Evolutionary conservation across 2,329 filamentous ascomycete species (phyloP), one percentile per base, ranked within the genome.

Genomic region (Colletotrichum sp.): DNA sequence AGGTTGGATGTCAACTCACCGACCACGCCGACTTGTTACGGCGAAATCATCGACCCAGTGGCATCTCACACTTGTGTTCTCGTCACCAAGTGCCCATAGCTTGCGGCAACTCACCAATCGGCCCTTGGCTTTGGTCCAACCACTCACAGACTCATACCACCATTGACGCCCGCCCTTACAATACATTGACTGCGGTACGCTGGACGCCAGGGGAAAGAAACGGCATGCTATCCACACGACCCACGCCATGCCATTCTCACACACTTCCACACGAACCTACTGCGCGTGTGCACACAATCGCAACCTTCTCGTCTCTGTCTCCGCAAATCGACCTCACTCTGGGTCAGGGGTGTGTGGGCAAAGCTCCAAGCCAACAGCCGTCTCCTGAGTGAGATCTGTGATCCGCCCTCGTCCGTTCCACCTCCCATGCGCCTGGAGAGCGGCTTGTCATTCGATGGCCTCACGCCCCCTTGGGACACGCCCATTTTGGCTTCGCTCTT

Each of bases 301-400:
- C 39, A 52, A 66, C 52, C 44, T 27, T 65, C 67, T 65, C 22
- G 67, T 34, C 36, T 55, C 49, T 44, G 72, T 65, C 68, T 70
- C 69, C 71, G 57, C 30, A 68, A 52, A 25, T 65, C 63, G 63
- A 30, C 7, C 61, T 36, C 61, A 16, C 49, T 36, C 39, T 34
- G 32, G 11, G 44, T 39, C 8, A 27, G 70, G 63, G 71, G 74
- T 49, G 74, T 74, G 71, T 69, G 59, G 64, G 49, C 63, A 76
- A 69, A 64, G 69, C 34, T n/a, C 29, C 65, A 69, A 76, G 73
- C 74, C 74, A 76, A 76, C 74, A 62, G 61, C 49, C 32, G 70
- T 75, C 74, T 63, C 62, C 29, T 59, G 59, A 75, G 19, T 27
- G 49, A 77, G 72, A 77, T 77, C 75, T 77, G 68, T 71, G 75